A percentile compares a stretch with the other conserved stretches of the same genome.
Conservation (phyloP, 2,329 filamentous ascomycete genomes). For the Neofusicoccum laricinum region DNA sequence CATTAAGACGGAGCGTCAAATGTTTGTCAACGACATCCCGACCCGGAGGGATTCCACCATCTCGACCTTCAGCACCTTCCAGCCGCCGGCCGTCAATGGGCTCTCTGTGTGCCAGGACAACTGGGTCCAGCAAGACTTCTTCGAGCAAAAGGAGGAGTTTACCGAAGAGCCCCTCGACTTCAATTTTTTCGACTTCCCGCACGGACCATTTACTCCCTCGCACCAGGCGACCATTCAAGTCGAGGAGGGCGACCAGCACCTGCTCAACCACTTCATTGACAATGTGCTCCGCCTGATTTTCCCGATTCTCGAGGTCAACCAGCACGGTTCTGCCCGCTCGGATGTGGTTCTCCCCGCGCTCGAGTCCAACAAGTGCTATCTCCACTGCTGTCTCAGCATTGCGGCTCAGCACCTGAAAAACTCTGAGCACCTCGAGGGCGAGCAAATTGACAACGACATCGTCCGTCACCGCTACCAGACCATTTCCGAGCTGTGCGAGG, state of each 20-base stretch:
- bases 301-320: conserved; percentile 86
- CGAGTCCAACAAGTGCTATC: conserved; percentile 86
- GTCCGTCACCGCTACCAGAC: conserved; percentile 88
- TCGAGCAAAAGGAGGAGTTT: conserved; percentile 66
- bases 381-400: conserved; percentile 93
- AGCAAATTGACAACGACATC: conserved; percentile 84
- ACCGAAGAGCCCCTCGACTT: conserved; percentile 58
- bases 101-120: conserved; percentile 62
- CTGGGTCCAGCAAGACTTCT: conserved; percentile 71
- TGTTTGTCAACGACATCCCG: conserved; percentile 88
- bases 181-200: conserved; percentile 80
- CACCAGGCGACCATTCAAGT: conserved; percentile 71
- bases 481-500: conserved; percentile 79
- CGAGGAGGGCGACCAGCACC: conserved; percentile 79
- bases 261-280: conserved; percentile 88
- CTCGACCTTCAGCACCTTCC: conserved; percentile 90
- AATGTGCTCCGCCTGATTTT: conserved; percentile 86
- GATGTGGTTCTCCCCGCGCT: conserved; percentile 84
- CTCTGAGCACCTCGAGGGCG: conserved; percentile 62
- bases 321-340: conserved; percentile 75
- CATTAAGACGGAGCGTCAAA: conserved; percentile 91
- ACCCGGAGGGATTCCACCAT: conserved; percentile 82
- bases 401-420: conserved; percentile 90
- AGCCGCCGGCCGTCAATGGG: conserved; percentile 70
- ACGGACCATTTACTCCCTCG: conserved; percentile 61